These are phyloP conservation scores for Cucumis hystrix DNA, from an alignment of 306 rosid genomes.

Conservation along the genomic window DNA sequence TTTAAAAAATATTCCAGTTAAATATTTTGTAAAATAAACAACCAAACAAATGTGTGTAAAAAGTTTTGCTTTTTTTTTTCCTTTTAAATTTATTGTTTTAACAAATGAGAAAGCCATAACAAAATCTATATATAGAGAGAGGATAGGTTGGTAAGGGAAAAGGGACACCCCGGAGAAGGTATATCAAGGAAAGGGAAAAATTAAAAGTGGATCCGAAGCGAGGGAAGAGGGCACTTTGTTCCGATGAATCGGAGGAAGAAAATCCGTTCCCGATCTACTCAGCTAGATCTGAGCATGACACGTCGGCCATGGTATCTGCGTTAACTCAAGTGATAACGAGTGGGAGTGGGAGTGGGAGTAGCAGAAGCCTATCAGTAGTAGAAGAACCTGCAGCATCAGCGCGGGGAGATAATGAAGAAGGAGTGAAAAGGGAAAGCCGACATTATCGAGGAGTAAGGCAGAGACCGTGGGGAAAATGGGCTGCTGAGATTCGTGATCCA, in stretches of 20 bases:
- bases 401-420: not conserved
- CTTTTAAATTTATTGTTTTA: too few relatives aligned
- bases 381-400: not conserved
- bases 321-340: conserved; percentile 46
- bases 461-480: conserved; percentile 95
- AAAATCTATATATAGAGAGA: too few relatives aligned
- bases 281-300: conserved; percentile 58
- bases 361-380: not conserved
- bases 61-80: too few relatives aligned
- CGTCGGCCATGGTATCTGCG: conserved; percentile 63
- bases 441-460: conserved; percentile 91
- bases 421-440: not conserved
- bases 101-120: too few relatives aligned
- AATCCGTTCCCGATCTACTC: conserved; percentile 55
- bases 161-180: too few relatives aligned
- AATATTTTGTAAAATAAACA: too few relatives aligned
- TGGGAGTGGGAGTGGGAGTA: not conserved
- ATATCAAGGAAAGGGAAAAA: too few relatives aligned
- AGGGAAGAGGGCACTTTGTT: conserved; percentile 23
- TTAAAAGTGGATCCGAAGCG: not conserved
- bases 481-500: conserved; percentile 84
- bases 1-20: too few relatives aligned
- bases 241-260: conserved; percentile 35
- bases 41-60: too few relatives aligned
- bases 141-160: too few relatives aligned